Base-by-base conservation (phyloP, 1,284 basidiomycete species). In the Sparassis latifolia region DNA sequence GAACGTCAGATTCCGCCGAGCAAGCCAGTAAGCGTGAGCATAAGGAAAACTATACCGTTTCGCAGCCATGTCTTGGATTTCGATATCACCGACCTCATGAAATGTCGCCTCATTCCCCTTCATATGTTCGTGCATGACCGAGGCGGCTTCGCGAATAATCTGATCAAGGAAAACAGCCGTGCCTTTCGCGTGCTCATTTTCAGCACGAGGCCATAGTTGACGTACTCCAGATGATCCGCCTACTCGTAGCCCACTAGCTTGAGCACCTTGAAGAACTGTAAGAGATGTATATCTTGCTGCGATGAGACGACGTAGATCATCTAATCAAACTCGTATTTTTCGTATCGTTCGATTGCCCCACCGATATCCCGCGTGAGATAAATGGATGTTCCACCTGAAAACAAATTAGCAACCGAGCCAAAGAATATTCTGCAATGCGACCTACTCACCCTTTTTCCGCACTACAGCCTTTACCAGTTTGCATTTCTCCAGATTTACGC, bases 341-440 rank as follows among this genome's bases (percentile, higher is more conserved):
- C 85, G 73, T 86, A 93, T 58, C 96, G 89, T 73, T 98, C 90
- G 59, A 89, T 86, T 0, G 95, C 94, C 43, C 87, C 96, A 43
- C 87, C 96, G 55, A 99, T 92, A 70, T 99, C 96, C 55, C 96
- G 91, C n/a, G 95, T 97, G 55, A 99, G 84, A 72, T 99, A 99
- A 59, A 98, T 95, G 0, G 92, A 92, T 4, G 96, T 97, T 29
- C 96, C 96, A 63, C 99, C 96, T 91, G 60, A 10, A 33, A 31
- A 10, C 7, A 3, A 6, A 41, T 44, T 32, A 46, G 49, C 10
- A 9, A 5, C 31, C 32, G 32, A n/a, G 31, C 12, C 35, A 37
- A 10, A 12, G 10, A 42, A 6, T 37, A 37, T 37, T 6, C 6
- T 6, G 12, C 7, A 37, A 37, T 6, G 12, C 35, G 12, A 12